Base-by-base conservation (phyloP, 768 basidiomycete genomes). In the Chiua virens region DNA sequence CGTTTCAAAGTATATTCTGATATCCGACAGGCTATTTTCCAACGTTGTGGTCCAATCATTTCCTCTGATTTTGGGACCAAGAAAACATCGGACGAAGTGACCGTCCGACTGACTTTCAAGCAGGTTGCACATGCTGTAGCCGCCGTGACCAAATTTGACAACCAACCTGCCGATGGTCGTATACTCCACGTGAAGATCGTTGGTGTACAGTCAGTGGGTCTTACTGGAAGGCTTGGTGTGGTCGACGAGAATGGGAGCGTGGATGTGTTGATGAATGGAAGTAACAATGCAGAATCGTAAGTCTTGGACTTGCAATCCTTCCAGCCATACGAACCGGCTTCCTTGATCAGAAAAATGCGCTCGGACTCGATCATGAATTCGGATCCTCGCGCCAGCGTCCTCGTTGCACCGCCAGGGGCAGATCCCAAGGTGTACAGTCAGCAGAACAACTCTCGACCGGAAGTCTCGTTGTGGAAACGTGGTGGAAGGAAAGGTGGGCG, bases 111-210 rank as follows among this genome's bases (percentile, higher is more conserved):
- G 18, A 86, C 87, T 13, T 88, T 89, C 76, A 86, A 89, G 62
- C 72, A 75, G 18, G 70, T 82, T 1, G 63, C 75, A 0, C 76
- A 84, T 38, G 92, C 91, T 0, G 71, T 79, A 10, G 75, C 79
- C 8, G 86, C 90, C 8, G 83, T 93, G 7, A 65, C 78, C 58
- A 86, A 86, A 61, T 94, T 90, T 67, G 71, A 94, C 70, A 83
- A 83, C 30, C 86, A 89, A 53, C 83, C 86, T 18, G 92, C 92
- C 3, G 92, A 94, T 53, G 92, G 91, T 1, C 85, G 85, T 54
- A 79, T 80, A 9, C 71, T 93, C 41, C 79, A 74, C 7, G 88
- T 93, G 7, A 69, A 70, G 46, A 68, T 90, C 43, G 76, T 91
- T 14, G 86, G 85, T 10, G 76, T 75, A 1, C 72, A 76, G 52